Base-by-base conservation (phyloP, 352 stramenopile species). In the Phytopythium helicoides region DNA sequence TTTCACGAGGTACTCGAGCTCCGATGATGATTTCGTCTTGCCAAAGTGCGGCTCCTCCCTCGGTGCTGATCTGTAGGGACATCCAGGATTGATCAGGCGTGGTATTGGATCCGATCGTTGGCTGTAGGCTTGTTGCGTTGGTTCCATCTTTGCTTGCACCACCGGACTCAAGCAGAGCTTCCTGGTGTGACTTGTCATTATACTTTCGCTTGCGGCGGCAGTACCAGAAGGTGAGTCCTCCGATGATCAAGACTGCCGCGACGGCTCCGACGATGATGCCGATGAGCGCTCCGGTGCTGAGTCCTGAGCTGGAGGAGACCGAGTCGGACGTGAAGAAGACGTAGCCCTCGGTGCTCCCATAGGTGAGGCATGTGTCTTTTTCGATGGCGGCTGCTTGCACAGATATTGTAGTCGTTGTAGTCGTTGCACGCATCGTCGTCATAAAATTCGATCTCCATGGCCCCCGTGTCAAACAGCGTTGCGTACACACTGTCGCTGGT, bases 1-100 rank as follows among this genome's bases (percentile, higher is more conserved):
- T 52, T 6, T 66, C 52, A 18, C 61, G 36, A 14, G 57, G 62
- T 6, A 62, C 33, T 6, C 52, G 48, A 15, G 52, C 44, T 15
- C 49, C 47, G 15, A 48, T 37, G 54, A 79, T 66, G 22, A 56
- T 38, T 35, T 65, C 44, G 37, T 72, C 58, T 12, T 71, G 54
- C 47, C 59, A 72, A 23, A 67, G 22, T 14, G 36, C 15, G 10
- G 18, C 36, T 14, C n/a, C 18, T 11, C 36, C 14, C n/a, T n/a
- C n/a, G n/a, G n/a, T n/a, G n/a, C n/a, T n/a, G n/a, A n/a, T n/a
- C n/a, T n/a, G n/a, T n/a, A n/a, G n/a, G n/a, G n/a, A n/a, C n/a
- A n/a, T n/a, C n/a, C n/a, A n/a, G n/a, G n/a, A n/a, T n/a, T n/a
- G n/a, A n/a, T n/a, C n/a, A n/a, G n/a, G n/a, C n/a, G n/a, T n/a